Evolutionary conservation across 2,329 filamentous ascomycete genomes (phyloP).

Genomic region (Penicillium aurantiogriseum): DNA sequence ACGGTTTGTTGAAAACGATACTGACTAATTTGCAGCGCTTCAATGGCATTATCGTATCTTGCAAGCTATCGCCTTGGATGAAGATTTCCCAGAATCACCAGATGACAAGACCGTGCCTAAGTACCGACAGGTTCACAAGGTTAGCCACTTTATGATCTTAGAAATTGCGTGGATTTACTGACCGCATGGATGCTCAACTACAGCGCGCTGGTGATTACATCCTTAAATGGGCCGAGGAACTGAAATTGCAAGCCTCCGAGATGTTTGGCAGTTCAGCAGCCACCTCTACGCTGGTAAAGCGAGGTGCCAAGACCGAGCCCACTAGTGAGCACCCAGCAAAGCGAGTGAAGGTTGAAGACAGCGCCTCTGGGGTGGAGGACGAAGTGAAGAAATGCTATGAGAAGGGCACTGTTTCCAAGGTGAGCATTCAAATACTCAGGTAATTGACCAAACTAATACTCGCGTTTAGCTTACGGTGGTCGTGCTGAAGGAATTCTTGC

Average conservation of each 20-base stretch:
- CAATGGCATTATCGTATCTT: slow-evolving; percentile 98
- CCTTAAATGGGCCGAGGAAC: slow-evolving; percentile 68
- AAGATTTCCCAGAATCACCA: slow-evolving; percentile 73
- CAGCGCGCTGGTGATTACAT: slow-evolving; percentile 74
- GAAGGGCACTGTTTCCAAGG: slow-evolving; percentile 46
- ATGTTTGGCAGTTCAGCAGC: slow-evolving; percentile 38
- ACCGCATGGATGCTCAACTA: background rate
- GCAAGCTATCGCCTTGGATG: slow-evolving; percentile 85
- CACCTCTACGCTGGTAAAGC: slow-evolving; percentile 50
- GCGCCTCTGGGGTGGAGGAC: slow-evolving; percentile 29
- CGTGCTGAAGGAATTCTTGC: slow-evolving; percentile 49
- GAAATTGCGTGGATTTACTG: background rate
- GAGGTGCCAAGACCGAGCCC: slow-evolving; percentile 35
- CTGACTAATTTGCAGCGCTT: slow-evolving; percentile 50
- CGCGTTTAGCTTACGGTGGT: slow-evolving; percentile 44
- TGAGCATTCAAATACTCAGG: slow-evolving; percentile 13
- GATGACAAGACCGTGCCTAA: slow-evolving; percentile 82
- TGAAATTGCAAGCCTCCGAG: slow-evolving; percentile 59
- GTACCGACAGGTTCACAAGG: slow-evolving; percentile 82
- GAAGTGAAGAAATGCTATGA: slow-evolving; percentile 44
- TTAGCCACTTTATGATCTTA: slow-evolving; percentile 18
- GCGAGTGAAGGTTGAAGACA: slow-evolving; percentile 45
- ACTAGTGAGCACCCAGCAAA: slow-evolving; percentile 41
- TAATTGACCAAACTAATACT: slow-evolving; percentile 5
- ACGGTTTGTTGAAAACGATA: background rate